Evolutionary conservation across 176 grass and related monocot genomes (phyloP).

Genomic region (Guadua angustifolia): DNA sequence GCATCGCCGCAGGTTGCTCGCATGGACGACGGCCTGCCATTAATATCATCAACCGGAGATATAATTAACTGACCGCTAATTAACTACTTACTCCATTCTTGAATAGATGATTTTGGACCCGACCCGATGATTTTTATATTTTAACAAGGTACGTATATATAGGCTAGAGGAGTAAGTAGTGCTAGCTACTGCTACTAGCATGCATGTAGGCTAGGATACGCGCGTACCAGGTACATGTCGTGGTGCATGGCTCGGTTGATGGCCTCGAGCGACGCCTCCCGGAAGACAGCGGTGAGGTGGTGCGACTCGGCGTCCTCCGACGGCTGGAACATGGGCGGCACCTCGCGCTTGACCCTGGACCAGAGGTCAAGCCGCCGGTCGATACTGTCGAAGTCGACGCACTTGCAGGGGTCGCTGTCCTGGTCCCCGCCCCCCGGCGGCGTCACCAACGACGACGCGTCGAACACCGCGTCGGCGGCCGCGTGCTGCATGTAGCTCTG

Average conservation of each 20-base stretch:
- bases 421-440: neutral
- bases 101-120: no score
- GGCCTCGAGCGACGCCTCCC: conserved; percentile 5
- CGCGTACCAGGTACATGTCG: conserved; percentile 29
- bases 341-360: neutral
- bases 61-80: no score
- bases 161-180: no score
- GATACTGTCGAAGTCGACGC: neutral
- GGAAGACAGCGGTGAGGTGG: neutral
- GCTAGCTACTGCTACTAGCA: no score
- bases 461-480: neutral
- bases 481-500: neutral
- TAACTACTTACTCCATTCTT: no score
- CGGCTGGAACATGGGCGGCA: neutral
- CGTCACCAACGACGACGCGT: neutral
- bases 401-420: neutral
- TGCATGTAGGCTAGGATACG: neutral
- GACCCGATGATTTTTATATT: no score
- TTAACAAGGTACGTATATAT: no score
- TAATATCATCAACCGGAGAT: neutral
- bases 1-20: conserved; percentile 15
- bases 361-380: neutral
- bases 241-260: conserved; percentile 33
- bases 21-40: conserved; percentile 19
- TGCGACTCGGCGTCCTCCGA: neutral